These are phyloP conservation scores for Microstegium vimineum DNA, from an alignment of 176 grass and related monocot genomes.

Conservation along the genomic window DNA sequence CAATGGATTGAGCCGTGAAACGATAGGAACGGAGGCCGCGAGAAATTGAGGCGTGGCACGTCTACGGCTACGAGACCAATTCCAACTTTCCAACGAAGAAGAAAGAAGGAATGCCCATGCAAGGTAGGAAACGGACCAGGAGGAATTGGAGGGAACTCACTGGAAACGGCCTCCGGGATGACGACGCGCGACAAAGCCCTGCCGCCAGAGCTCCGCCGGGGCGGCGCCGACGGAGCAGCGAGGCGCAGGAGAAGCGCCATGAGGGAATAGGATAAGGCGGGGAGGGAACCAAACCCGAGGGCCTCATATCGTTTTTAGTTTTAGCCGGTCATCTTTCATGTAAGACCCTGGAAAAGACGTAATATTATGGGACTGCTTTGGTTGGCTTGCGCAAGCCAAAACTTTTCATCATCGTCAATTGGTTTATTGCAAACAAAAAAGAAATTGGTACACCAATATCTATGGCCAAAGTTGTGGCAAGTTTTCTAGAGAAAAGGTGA, in stretches of 20 bases:
- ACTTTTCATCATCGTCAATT: no score
- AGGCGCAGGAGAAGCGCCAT: conserved; percentile 59
- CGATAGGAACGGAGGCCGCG: background rate
- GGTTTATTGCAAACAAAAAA: no score
- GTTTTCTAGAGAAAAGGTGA: no score
- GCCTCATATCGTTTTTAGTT: background rate
- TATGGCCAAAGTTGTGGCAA: no score
- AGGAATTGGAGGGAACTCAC: conserved; percentile 2
- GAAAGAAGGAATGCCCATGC: background rate
- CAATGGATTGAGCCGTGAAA: background rate
- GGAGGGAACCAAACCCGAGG: background rate
- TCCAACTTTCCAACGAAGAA: background rate
- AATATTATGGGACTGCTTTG: no score
- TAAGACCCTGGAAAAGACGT: background rate
- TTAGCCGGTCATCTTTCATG: background rate
- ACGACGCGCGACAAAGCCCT: background rate
- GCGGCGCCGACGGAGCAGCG: conserved; percentile 12
- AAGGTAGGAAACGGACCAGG: background rate
- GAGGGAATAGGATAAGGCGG: conserved; percentile 26
- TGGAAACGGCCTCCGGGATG: background rate
- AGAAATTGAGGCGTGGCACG: background rate
- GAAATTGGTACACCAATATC: no score
- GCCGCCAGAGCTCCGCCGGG: conserved; percentile 1
- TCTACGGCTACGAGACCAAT: background rate
- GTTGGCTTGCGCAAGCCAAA: no score